A percentile compares a stretch with the other conserved stretches of the same genome.
These are phyloP conservation scores for Tylopilus plumbeoviolaceoides DNA, from an alignment of 768 basidiomycete species.

Conservation along the genomic window DNA sequence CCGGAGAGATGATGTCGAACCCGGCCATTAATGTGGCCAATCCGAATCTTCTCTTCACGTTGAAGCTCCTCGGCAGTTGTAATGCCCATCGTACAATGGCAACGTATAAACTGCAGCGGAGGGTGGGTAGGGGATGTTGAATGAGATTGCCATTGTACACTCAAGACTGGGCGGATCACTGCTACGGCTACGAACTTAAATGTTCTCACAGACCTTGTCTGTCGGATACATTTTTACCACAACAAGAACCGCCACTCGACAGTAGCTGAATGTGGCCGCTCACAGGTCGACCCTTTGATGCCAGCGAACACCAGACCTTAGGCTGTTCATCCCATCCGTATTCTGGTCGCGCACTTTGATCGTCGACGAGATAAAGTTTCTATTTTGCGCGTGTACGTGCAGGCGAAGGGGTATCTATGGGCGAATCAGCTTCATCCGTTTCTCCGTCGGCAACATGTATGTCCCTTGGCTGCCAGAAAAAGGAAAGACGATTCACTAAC, in stretches of 20 bases:
- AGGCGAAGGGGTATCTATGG: conserved; percentile 7
- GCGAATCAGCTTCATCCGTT: conserved; percentile 1
- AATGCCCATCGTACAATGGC: conserved; percentile 2
- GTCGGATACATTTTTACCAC: background rate
- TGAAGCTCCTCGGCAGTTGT: background rate
- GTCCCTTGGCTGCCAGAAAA: no score
- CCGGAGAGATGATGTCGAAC: background rate
- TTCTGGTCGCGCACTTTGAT: background rate
- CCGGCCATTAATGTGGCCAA: background rate
- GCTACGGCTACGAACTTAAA: background rate
- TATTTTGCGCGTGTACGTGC: background rate
- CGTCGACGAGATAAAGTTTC: conserved; percentile 7
- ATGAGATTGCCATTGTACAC: background rate
- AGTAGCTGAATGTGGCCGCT: background rate
- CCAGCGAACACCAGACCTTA: background rate
- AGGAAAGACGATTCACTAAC: background rate
- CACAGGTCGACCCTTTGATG: background rate
- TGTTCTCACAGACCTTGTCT: conserved; percentile 2
- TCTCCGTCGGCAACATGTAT: conserved; percentile 4
- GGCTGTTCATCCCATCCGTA: background rate
- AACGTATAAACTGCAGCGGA: background rate
- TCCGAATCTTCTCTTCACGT: background rate
- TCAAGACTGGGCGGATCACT: background rate
- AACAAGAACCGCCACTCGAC: conserved; percentile 1
- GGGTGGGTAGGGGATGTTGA: background rate